A percentile compares a stretch with the other conserved stretches of the same genome.
Evolutionary conservation across 345 rosid species (phyloP).

Genomic region (Zanthoxylum bungeanum): DNA sequence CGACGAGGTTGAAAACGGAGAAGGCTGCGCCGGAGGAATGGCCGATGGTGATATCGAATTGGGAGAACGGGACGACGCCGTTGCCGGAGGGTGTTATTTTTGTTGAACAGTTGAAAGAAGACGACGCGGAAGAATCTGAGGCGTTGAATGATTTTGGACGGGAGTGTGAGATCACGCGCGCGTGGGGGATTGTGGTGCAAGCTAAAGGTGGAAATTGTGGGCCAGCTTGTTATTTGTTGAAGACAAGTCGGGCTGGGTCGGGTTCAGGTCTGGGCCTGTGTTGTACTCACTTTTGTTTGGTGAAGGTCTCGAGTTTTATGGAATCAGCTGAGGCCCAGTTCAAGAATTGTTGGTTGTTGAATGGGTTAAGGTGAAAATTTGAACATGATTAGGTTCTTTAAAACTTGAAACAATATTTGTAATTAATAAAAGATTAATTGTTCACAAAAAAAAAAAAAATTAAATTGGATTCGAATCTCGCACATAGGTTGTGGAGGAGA

Average conservation of each 20-base stretch:
- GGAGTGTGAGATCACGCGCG: constrained; percentile 25
- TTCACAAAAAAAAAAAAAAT: too few relatives aligned
- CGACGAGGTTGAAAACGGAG: constrained; percentile 35
- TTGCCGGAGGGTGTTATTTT: constrained; percentile 76
- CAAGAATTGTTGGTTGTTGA: constrained; percentile 59
- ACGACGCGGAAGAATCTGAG: constrained; percentile 12
- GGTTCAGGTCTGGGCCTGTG: constrained; percentile 42
- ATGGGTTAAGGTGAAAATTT: neutral
- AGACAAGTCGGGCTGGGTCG: constrained; percentile 44
- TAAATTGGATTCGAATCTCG: neutral
- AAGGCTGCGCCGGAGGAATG: constrained; percentile 46
- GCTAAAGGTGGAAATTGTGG: constrained; percentile 46
- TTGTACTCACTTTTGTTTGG: constrained; percentile 70
- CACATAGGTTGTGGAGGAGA: neutral
- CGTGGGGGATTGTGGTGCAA: constrained; percentile 87
- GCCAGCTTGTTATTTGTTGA: constrained; percentile 66
- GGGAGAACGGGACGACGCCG: constrained; percentile 49
- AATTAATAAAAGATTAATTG: constrained; percentile 5
- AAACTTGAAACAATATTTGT: constrained; percentile 12
- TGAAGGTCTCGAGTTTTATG: constrained; percentile 54
- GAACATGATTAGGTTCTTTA: neutral
- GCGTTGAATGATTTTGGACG: neutral
- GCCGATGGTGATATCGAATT: constrained; percentile 36
- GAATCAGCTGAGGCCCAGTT: constrained; percentile 55
- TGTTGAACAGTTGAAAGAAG: constrained; percentile 55